phyloP scores from a whole-genome alignment of 2,329 filamentous ascomycete species.

The Colletotrichum eremochloae region DNA sequence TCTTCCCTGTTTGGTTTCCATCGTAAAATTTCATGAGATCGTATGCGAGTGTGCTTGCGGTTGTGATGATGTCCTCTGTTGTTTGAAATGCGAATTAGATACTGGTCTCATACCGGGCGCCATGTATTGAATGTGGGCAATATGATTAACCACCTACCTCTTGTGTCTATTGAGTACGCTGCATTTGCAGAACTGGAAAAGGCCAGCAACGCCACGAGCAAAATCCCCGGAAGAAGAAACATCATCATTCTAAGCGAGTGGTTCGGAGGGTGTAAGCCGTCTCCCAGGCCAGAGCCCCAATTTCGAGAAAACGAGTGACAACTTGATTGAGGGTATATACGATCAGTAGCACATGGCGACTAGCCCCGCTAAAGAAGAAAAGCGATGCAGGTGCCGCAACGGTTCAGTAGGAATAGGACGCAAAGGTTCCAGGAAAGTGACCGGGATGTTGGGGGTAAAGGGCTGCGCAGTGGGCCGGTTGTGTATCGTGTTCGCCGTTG shows the following conservation, averaged over 20 bases:
- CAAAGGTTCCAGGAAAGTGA: neutral
- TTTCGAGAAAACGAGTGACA: conserved; percentile 9
- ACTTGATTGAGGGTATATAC: neutral
- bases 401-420: neutral
- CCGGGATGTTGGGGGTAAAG: neutral
- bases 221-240: conserved; percentile 3
- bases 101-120: neutral
- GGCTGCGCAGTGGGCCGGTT: neutral
- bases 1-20: conserved; percentile 59
- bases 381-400: neutral
- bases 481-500: neutral
- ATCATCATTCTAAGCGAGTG: conserved; percentile 26
- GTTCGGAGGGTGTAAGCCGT: neutral
- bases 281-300: neutral
- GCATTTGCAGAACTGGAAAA: conserved; percentile 16
- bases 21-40: conserved; percentile 62
- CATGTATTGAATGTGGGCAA: neutral
- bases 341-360: conserved; percentile 11
- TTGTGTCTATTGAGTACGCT: conserved; percentile 36
- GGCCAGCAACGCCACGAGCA: conserved; percentile 29
- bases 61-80: conserved; percentile 55
- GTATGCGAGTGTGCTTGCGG: conserved; percentile 56
- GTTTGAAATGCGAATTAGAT: neutral
- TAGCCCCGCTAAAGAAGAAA: neutral
- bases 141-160: conserved; percentile 12